A percentile compares a stretch with the other conserved stretches of the same genome.
phyloP scores from a whole-genome alignment of 2,329 filamentous ascomycete species.

The Lasiodiplodia theobromae region DNA sequence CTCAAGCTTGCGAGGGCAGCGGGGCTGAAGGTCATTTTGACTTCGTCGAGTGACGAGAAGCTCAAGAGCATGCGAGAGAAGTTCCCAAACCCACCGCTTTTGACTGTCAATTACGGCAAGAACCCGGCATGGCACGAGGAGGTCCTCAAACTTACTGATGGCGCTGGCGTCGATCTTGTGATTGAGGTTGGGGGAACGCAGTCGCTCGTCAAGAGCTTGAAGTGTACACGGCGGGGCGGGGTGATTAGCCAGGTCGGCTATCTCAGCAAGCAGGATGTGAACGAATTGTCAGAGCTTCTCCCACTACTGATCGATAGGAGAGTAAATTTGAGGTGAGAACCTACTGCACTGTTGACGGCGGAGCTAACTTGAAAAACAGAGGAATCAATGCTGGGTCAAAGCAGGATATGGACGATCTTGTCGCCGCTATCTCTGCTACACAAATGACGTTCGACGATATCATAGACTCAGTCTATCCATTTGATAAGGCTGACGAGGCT shows the following conservation, averaged over 20 bases:
- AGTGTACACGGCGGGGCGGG: constrained; percentile 6
- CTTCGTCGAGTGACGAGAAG: constrained; percentile 6
- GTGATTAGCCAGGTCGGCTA: constrained; percentile 9
- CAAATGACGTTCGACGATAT: constrained; percentile 5
- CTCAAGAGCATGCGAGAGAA: background rate
- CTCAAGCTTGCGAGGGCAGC: constrained; percentile 3
- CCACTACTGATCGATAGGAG: constrained; percentile 4
- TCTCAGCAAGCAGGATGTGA: constrained; percentile 9
- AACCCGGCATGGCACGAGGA: constrained; percentile 55
- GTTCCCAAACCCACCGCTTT: background rate
- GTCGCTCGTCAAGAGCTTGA: constrained; percentile 7
- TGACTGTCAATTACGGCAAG: constrained; percentile 58
- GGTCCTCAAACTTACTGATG: constrained; percentile 52
- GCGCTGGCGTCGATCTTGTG: constrained; percentile 52
- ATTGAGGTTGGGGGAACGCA: constrained; percentile 49
- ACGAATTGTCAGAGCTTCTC: background rate
- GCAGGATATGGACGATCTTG: constrained; percentile 2
- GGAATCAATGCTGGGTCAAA: constrained; percentile 18
- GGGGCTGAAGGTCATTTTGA: background rate
- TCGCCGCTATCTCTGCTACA: background rate
- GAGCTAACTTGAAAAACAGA: background rate
- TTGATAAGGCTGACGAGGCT: background rate
- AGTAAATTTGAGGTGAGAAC: background rate
- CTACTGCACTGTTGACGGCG: background rate
- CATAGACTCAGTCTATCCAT: background rate